phyloP scores from a whole-genome alignment of 768 basidiomycete species.

The Termitomyces sp. region DNA sequence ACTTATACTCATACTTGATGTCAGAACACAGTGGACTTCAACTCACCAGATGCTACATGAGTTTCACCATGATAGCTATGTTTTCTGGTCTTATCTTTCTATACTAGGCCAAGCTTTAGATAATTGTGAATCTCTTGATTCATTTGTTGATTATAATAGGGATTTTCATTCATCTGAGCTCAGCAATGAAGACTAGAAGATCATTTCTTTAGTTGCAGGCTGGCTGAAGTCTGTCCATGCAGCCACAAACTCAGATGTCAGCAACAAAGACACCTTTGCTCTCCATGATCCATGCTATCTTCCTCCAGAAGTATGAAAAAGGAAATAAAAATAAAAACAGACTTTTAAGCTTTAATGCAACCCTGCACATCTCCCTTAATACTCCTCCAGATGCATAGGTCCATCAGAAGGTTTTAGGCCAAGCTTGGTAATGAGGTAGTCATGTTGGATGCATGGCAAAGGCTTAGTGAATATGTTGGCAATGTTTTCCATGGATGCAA shows the following conservation, averaged over 20 bases:
- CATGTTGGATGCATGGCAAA: too few species aligned
- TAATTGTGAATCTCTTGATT: slow-evolving; percentile 10
- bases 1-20: slow-evolving; percentile 26
- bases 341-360: not conserved
- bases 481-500: too few species aligned
- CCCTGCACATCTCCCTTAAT: not conserved
- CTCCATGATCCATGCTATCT: too few species aligned
- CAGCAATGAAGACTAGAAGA: slow-evolving; percentile 16
- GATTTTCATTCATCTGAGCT: slow-evolving; percentile 16
- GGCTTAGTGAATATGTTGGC: too few species aligned
- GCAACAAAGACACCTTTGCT: too few species aligned
- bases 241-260: too few species aligned
- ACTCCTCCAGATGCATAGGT: not conserved
- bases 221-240: slow-evolving; percentile 19
- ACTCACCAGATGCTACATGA: slow-evolving; percentile 26
- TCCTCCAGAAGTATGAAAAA: too few species aligned
- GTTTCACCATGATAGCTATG: too few species aligned
- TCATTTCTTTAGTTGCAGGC: slow-evolving; percentile 9
- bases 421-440: too few species aligned
- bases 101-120: slow-evolving; percentile 15
- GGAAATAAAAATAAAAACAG: not conserved
- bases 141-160: slow-evolving; percentile 12
- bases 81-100: not conserved
- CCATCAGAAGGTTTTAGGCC: too few species aligned
- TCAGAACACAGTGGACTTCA: slow-evolving; percentile 24